phyloP scores from a whole-genome alignment of 2,329 filamentous ascomycete species.

The Seiridium unicorne region DNA sequence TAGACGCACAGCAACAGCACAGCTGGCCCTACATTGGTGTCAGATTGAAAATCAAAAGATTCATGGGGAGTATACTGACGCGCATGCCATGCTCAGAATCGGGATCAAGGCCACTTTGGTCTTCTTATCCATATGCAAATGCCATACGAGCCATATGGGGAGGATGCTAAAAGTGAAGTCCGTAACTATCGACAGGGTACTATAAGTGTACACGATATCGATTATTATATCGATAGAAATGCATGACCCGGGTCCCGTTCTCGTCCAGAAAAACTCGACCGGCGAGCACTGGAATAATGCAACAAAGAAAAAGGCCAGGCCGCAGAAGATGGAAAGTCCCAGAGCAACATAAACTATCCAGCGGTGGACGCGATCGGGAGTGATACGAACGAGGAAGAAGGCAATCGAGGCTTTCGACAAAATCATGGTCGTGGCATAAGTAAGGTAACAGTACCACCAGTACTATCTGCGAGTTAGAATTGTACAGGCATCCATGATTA shows the following conservation, averaged over 20 bases:
- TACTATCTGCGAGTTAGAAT: conserved; percentile 10
- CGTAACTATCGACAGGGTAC: conserved; percentile 33
- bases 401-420: conserved; percentile 20
- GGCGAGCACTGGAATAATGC: conserved; percentile 19
- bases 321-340: conserved; percentile 14
- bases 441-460: conserved; percentile 21
- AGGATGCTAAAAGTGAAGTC: conserved; percentile 41
- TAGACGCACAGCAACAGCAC: conserved; percentile 18
- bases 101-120: conserved; percentile 44
- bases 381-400: conserved; percentile 20
- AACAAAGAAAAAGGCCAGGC: conserved; percentile 21
- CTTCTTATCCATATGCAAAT: conserved; percentile 43
- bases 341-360: conserved; percentile 17
- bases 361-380: conserved; percentile 14
- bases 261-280: conserved; percentile 18
- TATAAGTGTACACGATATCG: conserved; percentile 39
- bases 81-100: conserved; percentile 49
- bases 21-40: conserved; percentile 15
- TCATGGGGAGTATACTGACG: conserved; percentile 13
- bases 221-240: conserved; percentile 36
- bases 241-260: conserved; percentile 19
- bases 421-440: conserved; percentile 19
- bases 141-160: conserved; percentile 45
- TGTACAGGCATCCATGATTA: no score
- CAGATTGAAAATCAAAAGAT: background rate